Evolutionary conservation across 2,329 filamentous ascomycete species (phyloP).

Genomic region (Claviceps citrina): DNA sequence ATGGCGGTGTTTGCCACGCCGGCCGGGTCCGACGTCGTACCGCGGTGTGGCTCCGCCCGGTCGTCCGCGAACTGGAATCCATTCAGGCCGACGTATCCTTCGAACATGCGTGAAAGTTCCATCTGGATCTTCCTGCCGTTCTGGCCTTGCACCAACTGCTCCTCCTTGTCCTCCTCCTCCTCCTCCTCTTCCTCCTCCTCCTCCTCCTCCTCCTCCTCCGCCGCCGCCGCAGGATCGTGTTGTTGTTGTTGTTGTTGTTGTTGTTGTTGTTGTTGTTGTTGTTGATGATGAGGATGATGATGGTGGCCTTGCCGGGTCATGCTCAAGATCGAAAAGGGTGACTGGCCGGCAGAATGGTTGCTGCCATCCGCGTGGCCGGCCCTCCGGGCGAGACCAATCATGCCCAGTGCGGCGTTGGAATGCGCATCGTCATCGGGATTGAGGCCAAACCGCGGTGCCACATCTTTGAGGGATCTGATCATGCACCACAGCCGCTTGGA

Average conservation of each 20-base stretch:
- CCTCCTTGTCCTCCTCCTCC: too few species aligned
- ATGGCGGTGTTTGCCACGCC: constrained; percentile 9
- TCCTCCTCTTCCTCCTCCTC: too few species aligned
- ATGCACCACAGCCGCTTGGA: constrained; percentile 61
- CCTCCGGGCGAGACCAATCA: constrained; percentile 38
- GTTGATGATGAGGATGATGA: too few species aligned
- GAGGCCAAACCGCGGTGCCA: constrained; percentile 54
- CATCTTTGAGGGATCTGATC: constrained; percentile 53
- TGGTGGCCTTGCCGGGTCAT: too few species aligned
- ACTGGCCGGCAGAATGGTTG: constrained; percentile 9
- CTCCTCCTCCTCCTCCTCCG: too few species aligned
- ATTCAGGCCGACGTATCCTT: constrained; percentile 23
- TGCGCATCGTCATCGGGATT: constrained; percentile 32
- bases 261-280: too few species aligned
- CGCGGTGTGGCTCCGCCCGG: constrained; percentile 11
- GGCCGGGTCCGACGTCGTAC: constrained; percentile 11
- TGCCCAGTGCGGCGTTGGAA: constrained; percentile 35
- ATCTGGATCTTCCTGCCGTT: constrained; percentile 36
- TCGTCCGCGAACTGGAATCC: constrained; percentile 18
- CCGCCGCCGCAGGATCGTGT: neutral
- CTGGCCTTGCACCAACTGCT: constrained; percentile 13
- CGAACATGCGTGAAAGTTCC: constrained; percentile 36
- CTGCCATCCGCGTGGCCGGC: constrained; percentile 17
- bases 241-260: neutral
- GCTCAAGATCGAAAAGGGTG: too few species aligned